Conservation (phyloP, 129 eudicot genomes). For the Artemisia tridentata region DNA sequence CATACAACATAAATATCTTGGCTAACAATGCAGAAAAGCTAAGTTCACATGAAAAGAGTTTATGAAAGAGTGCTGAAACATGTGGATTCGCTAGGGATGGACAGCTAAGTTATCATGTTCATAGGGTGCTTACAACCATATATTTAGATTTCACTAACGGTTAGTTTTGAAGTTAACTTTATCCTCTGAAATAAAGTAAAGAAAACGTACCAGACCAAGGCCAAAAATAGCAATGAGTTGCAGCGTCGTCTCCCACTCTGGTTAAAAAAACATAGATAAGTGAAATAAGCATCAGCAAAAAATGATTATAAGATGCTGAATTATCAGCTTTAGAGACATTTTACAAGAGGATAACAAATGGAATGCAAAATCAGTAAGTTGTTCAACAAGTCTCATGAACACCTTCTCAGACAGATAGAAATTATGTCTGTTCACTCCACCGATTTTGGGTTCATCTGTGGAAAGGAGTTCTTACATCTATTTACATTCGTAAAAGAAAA, state of each 20-base stretch:
- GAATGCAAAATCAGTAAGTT: not conserved
- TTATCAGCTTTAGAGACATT: slow-evolving; percentile 17
- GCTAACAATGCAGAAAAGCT: not conserved
- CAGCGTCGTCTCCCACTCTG: slow-evolving; percentile 94
- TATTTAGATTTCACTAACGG: too few species aligned
- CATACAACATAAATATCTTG: not conserved
- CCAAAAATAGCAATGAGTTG: slow-evolving; percentile 77
- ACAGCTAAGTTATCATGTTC: too few species aligned
- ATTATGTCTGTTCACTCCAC: slow-evolving; percentile 18
- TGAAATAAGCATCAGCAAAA: slow-evolving; percentile 8
- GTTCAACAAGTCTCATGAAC: not conserved
- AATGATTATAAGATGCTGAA: too few species aligned
- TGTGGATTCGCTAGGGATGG: too few species aligned
- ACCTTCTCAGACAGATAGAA: slow-evolving; percentile 1
- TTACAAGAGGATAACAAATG: slow-evolving; percentile 2
- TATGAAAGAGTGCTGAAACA: too few species aligned
- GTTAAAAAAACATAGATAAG: slow-evolving; percentile 16
- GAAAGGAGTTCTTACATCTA: slow-evolving; percentile 13
- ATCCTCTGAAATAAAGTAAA: slow-evolving; percentile 2
- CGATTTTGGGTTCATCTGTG: not conserved
- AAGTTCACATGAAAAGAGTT: too few species aligned
- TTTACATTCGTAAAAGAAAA: slow-evolving; percentile 12
- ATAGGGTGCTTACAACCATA: too few species aligned
- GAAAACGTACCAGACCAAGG: slow-evolving; percentile 60
- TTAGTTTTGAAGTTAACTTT: slow-evolving; percentile 13